Evolutionary conservation across 768 basidiomycete genomes (phyloP).

Genomic region (Amanita exitialis): DNA sequence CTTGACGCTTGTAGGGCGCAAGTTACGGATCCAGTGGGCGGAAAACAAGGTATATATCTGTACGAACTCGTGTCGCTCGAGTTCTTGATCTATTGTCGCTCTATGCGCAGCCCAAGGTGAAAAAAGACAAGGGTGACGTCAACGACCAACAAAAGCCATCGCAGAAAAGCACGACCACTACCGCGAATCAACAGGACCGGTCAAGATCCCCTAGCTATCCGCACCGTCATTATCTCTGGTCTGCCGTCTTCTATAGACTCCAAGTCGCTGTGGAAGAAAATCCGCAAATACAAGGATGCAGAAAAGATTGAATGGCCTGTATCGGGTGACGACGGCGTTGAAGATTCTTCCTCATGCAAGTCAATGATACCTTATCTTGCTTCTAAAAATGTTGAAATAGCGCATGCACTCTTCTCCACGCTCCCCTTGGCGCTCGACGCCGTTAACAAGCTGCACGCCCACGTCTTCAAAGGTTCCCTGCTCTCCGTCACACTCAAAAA

Average conservation of each 20-base stretch:
- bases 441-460: slow-evolving; percentile 76
- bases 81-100: not conserved
- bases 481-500: slow-evolving; percentile 88
- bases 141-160: slow-evolving; percentile 23
- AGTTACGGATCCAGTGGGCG: slow-evolving; percentile 72
- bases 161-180: slow-evolving; percentile 18
- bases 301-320: slow-evolving; percentile 68
- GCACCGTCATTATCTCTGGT: slow-evolving; percentile 74
- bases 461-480: slow-evolving; percentile 82
- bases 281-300: slow-evolving; percentile 71
- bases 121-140: slow-evolving; percentile 20
- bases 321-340: slow-evolving; percentile 33
- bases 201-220: slow-evolving; percentile 73
- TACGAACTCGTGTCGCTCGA: not conserved
- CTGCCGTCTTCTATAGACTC: slow-evolving; percentile 52
- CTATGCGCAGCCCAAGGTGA: slow-evolving; percentile 32
- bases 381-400: slow-evolving; percentile 23
- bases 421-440: slow-evolving; percentile 62
- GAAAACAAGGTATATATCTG: slow-evolving; percentile 51
- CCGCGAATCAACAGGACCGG: slow-evolving; percentile 18
- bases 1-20: slow-evolving; percentile 56
- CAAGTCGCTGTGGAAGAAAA: slow-evolving; percentile 75
- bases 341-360: slow-evolving; percentile 42
- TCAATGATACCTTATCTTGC: no score
- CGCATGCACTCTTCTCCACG: slow-evolving; percentile 64